Conservation (phyloP, 2,329 filamentous ascomycete species). For the Diaporthe helianthi region DNA sequence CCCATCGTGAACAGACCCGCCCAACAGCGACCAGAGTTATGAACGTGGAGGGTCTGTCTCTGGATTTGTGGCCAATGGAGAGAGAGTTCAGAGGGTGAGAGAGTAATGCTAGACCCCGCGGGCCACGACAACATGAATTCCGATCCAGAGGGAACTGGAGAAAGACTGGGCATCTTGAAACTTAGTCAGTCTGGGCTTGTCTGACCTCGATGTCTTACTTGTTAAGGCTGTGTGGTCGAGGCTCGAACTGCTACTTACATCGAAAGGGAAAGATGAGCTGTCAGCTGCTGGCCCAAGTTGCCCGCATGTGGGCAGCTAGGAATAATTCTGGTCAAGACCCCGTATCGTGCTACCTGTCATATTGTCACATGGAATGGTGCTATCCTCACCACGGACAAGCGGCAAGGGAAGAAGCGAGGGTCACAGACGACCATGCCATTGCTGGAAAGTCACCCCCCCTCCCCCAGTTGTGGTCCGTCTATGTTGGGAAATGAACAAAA, state of each 20-base stretch:
- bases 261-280: neutral
- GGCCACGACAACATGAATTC: neutral
- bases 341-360: neutral
- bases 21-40: neutral
- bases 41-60: slow-evolving; percentile 1
- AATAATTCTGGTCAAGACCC: neutral
- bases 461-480: neutral
- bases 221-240: no score
- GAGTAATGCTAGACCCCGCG: neutral
- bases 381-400: neutral
- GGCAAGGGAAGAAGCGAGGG: neutral
- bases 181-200: neutral
- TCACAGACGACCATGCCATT: neutral
- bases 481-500: neutral
- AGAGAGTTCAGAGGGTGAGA: neutral
- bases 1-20: neutral
- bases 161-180: neutral
- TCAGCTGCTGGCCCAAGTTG: neutral
- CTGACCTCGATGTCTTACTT: neutral
- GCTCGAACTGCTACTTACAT: neutral
- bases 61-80: neutral
- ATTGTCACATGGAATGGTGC: neutral
- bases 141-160: neutral
- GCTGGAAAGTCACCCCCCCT: neutral
- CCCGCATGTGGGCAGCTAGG: neutral